Evolutionary conservation across 805 yeast species (phyloP).

Genomic region (Nakazawaea ambrosiae): DNA sequence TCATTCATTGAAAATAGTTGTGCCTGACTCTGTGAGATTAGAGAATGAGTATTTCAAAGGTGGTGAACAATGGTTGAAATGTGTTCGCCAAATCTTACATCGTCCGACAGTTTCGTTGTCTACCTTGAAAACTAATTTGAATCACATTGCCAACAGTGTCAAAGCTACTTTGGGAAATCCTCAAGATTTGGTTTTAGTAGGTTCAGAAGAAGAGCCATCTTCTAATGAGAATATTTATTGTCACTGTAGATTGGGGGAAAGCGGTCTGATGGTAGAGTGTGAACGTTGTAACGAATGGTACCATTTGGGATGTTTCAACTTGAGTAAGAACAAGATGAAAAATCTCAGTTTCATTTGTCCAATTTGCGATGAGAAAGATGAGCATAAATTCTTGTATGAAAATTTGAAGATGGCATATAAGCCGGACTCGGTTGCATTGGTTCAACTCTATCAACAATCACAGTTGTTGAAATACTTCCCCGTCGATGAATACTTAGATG

Average conservation of each 20-base stretch:
- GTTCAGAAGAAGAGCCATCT: constrained; percentile 15
- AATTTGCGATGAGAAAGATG: constrained; percentile 35
- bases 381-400: constrained; percentile 12
- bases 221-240: constrained; percentile 32
- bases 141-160: constrained; percentile 17
- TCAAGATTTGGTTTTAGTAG: constrained; percentile 14
- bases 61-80: constrained; percentile 31
- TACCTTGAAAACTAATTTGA: constrained; percentile 20
- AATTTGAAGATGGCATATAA: constrained; percentile 5
- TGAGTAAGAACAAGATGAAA: constrained; percentile 17
- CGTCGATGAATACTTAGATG: constrained; percentile 4
- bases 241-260: constrained; percentile 53
- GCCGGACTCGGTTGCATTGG: too few species aligned
- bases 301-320: constrained; percentile 51
- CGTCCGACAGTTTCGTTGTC: constrained; percentile 26
- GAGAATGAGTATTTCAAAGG: constrained; percentile 13
- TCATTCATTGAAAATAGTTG: not conserved
- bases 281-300: constrained; percentile 70
- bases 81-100: constrained; percentile 26
- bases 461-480: constrained; percentile 3
- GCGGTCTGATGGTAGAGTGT: constrained; percentile 63
- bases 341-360: constrained; percentile 42
- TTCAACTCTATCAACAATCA: not conserved
- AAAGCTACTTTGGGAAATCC: constrained; percentile 14
- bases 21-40: constrained; percentile 1